Conservation (phyloP, 106 monocot genomes). For the Iris macrosiphon region DNA sequence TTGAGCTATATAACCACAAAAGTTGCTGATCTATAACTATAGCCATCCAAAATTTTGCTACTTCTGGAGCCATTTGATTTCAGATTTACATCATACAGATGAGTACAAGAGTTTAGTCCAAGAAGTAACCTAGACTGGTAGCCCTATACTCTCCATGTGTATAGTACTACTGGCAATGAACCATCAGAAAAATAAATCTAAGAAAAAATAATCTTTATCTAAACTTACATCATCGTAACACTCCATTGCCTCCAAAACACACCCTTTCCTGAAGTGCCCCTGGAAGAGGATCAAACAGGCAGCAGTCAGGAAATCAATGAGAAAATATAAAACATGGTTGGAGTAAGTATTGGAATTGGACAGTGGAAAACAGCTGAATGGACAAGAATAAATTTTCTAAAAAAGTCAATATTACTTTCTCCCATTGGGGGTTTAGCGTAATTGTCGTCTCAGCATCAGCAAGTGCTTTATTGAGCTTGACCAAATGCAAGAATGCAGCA, state of each 20-base stretch:
- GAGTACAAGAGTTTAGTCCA: too few relatives aligned
- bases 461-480: constrained; percentile 94
- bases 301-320: not conserved
- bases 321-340: not conserved
- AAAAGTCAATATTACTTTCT: constrained; percentile 53
- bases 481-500: constrained; percentile 87
- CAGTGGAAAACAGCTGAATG: not conserved
- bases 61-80: too few relatives aligned
- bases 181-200: too few relatives aligned
- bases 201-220: too few relatives aligned
- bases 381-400: not conserved
- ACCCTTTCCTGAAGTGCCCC: constrained; percentile 97
- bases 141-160: too few relatives aligned
- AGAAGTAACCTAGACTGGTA: too few relatives aligned
- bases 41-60: too few relatives aligned
- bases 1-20: too few relatives aligned
- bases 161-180: too few relatives aligned
- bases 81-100: too few relatives aligned
- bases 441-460: constrained; percentile 91
- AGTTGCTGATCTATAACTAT: too few relatives aligned
- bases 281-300: constrained; percentile 22
- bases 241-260: constrained; percentile 91
- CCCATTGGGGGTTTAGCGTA: constrained; percentile 79
- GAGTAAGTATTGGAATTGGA: not conserved
- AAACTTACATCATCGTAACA: constrained; percentile 76